Evolutionary conservation across 371 early-diverging fungal genomes (phyloP).

Genomic region (Haplosporangium sp.): DNA sequence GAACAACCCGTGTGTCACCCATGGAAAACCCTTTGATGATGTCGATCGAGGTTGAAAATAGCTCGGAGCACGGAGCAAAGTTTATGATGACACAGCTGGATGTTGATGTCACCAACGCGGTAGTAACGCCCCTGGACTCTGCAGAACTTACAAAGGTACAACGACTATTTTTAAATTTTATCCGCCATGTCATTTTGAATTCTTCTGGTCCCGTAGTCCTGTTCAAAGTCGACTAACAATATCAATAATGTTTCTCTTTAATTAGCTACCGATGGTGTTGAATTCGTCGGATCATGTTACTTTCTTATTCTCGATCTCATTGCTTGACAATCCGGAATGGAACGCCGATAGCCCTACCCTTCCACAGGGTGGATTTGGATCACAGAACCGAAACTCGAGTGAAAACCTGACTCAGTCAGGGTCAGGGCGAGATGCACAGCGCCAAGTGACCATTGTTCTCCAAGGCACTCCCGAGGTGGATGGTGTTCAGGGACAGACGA

Average conservation of each 20-base stretch:
- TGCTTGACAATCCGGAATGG: conserved; percentile 65
- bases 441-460: conserved; percentile 72
- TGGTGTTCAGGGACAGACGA: conserved; percentile 61
- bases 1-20: conserved; percentile 73
- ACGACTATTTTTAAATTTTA: no score
- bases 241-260: conserved; percentile 7
- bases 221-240: no score
- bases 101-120: conserved; percentile 70
- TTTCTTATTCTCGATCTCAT: conserved; percentile 69
- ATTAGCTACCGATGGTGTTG: conserved; percentile 61
- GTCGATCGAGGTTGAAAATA: conserved; percentile 77
- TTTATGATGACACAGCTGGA: conserved; percentile 66
- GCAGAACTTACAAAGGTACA: conserved; percentile 47
- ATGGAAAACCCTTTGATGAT: conserved; percentile 75
- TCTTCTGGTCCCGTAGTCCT: background rate
- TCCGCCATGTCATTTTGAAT: background rate
- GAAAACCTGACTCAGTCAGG: conserved; percentile 22
- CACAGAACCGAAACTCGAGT: conserved; percentile 33
- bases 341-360: conserved; percentile 16
- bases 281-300: conserved; percentile 69
- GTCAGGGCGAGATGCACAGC: conserved; percentile 40
- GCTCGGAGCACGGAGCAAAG: conserved; percentile 64
- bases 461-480: conserved; percentile 66
- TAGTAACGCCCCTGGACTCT: conserved; percentile 59
- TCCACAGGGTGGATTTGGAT: conserved; percentile 15